phyloP scores from a whole-genome alignment of 352 stramenopile genomes.

The Phytopythium sindhum region DNA sequence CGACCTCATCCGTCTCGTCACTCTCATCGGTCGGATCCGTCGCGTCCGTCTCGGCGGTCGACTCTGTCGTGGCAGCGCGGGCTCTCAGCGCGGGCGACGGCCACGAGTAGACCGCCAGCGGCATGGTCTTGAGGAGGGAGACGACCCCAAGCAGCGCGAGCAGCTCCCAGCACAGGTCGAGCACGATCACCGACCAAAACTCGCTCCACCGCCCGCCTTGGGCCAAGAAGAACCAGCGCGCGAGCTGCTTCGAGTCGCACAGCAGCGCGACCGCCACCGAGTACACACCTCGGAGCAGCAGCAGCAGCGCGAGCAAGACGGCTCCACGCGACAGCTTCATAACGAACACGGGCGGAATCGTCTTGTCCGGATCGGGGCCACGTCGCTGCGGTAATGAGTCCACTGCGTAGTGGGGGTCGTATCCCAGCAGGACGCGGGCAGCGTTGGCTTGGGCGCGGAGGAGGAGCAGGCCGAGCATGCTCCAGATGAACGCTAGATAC shows the following conservation, averaged over 20 bases:
- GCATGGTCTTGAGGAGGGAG: slow-evolving; percentile 6
- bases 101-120: slow-evolving; percentile 6
- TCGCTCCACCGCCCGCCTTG: background rate
- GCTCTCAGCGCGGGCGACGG: background rate
- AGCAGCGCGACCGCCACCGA: background rate
- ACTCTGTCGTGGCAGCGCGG: background rate
- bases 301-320: background rate
- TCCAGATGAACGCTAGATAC: slow-evolving; percentile 24
- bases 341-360: slow-evolving; percentile 2
- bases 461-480: slow-evolving; percentile 17
- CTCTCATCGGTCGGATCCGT: slow-evolving; percentile 3
- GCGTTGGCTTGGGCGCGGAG: slow-evolving; percentile 18
- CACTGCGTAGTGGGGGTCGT: slow-evolving; percentile 12
- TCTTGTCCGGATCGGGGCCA: background rate
- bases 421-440: slow-evolving; percentile 15
- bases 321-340: background rate
- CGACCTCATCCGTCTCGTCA: slow-evolving; percentile 4
- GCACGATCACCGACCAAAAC: slow-evolving; percentile 1
- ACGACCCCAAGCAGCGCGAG: background rate
- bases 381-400: background rate
- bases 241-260: background rate
- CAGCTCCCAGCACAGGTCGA: slow-evolving; percentile 8
- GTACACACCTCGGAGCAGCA: slow-evolving; percentile 4
- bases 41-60: slow-evolving; percentile 2
- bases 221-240: slow-evolving; percentile 5